Conservation (phyloP, 83 land plant genomes). For the Isoetes engelmannii region DNA sequence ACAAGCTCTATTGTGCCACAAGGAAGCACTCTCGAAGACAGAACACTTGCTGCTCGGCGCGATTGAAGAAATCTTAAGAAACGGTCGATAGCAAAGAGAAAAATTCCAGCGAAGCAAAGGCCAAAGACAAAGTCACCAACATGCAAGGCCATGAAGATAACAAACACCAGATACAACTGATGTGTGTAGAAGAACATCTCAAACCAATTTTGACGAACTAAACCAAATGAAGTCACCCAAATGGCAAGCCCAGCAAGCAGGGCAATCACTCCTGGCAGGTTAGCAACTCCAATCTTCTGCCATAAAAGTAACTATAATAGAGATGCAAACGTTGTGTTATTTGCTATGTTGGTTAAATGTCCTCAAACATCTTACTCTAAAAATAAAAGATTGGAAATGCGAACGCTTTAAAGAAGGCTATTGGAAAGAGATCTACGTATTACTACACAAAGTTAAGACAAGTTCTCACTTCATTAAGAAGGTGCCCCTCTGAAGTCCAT, state of each 20-base stretch:
- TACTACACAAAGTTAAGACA: no score
- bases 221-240: slow-evolving; percentile 81
- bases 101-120: slow-evolving; percentile 56
- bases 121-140: slow-evolving; percentile 75
- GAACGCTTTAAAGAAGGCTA: background rate
- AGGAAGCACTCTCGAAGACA: slow-evolving; percentile 63
- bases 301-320: slow-evolving; percentile 59
- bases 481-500: slow-evolving; percentile 44
- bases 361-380: no score
- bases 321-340: no score
- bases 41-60: slow-evolving; percentile 41
- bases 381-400: background rate
- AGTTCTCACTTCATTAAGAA: slow-evolving; percentile 42
- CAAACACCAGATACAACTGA: slow-evolving; percentile 71
- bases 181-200: slow-evolving; percentile 98
- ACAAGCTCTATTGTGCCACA: slow-evolving; percentile 76
- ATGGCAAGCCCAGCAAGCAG: slow-evolving; percentile 68
- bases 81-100: slow-evolving; percentile 80
- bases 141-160: slow-evolving; percentile 77
- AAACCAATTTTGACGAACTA: slow-evolving; percentile 50
- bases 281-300: slow-evolving; percentile 56
- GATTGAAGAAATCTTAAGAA: slow-evolving; percentile 87
- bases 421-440: no score
- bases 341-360: no score
- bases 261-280: slow-evolving; percentile 72